Evolutionary conservation across 495 filamentous ascomycete species (phyloP).

Genomic region (Lophiotrema nucula): DNA sequence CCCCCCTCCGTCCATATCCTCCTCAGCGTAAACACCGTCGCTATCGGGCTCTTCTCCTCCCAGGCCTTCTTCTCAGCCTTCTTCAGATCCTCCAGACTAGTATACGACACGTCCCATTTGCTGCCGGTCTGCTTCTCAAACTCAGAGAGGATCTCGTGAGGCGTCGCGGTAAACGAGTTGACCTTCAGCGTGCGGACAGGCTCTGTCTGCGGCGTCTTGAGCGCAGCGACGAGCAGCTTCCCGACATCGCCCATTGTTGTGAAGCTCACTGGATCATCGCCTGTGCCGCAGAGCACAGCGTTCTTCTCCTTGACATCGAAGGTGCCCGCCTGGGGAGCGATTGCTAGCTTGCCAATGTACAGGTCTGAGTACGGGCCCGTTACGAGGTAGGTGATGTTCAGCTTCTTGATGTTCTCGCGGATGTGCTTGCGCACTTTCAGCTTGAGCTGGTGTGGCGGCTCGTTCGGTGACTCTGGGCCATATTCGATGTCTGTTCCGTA

Average conservation of each 20-base stretch:
- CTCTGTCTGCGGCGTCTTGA: conserved; percentile 54
- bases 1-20: conserved; percentile 72
- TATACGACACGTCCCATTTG: conserved; percentile 56
- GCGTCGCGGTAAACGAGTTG: conserved; percentile 68
- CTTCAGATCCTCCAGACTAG: conserved; percentile 51
- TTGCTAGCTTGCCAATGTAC: conserved; percentile 50
- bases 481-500: conserved; percentile 76
- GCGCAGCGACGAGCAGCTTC: conserved; percentile 58
- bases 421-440: conserved; percentile 62
- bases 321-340: conserved; percentile 49
- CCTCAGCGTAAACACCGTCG: conserved; percentile 58
- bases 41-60: conserved; percentile 52
- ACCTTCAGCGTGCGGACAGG: conserved; percentile 60
- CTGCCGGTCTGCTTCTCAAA: conserved; percentile 63
- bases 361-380: conserved; percentile 71
- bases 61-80: conserved; percentile 56
- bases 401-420: conserved; percentile 46
- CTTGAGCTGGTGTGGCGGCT: conserved; percentile 70
- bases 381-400: conserved; percentile 67
- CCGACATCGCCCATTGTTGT: conserved; percentile 69
- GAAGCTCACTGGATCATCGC: conserved; percentile 58
- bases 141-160: conserved; percentile 59
- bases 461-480: conserved; percentile 51
- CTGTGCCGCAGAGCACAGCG: conserved; percentile 59
- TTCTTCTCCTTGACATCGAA: conserved; percentile 57